phyloP scores from a whole-genome alignment of 768 basidiomycete genomes.

The Trametes cingulata region DNA sequence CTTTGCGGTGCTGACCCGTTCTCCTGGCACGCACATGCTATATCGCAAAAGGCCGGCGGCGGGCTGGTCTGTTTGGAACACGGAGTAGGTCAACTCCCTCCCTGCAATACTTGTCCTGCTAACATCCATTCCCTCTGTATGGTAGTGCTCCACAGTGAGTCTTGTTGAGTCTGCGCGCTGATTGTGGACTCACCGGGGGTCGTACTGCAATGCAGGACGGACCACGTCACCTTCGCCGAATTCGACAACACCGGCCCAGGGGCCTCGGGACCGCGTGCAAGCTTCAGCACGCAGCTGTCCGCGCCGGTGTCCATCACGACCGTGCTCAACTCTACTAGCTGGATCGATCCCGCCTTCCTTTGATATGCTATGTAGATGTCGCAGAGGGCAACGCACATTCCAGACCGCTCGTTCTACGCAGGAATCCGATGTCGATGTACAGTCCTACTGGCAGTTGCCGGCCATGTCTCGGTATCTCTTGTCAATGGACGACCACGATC shows the following conservation, averaged over 20 bases:
- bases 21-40: background rate
- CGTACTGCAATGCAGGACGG: slow-evolving; percentile 22
- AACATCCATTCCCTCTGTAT: background rate
- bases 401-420: no score
- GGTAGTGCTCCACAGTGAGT: slow-evolving; percentile 27
- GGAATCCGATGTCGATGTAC: no score
- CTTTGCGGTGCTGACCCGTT: background rate
- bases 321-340: slow-evolving; percentile 25
- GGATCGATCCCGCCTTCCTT: slow-evolving; percentile 25
- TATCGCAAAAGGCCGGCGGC: slow-evolving; percentile 22
- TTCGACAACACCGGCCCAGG: slow-evolving; percentile 32
- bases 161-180: background rate
- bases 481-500: no score
- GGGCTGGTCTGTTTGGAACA: slow-evolving; percentile 31
- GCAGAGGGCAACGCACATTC: no score
- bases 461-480: no score
- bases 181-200: background rate
- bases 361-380: background rate
- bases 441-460: no score
- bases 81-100: slow-evolving; percentile 5
- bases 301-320: slow-evolving; percentile 23
- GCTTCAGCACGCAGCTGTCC: slow-evolving; percentile 31
- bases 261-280: slow-evolving; percentile 25
- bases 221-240: slow-evolving; percentile 34
- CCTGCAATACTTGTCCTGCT: background rate